Base-by-base conservation (phyloP, 805 yeast genomes). In the Saturnispora kantuleensis region DNA sequence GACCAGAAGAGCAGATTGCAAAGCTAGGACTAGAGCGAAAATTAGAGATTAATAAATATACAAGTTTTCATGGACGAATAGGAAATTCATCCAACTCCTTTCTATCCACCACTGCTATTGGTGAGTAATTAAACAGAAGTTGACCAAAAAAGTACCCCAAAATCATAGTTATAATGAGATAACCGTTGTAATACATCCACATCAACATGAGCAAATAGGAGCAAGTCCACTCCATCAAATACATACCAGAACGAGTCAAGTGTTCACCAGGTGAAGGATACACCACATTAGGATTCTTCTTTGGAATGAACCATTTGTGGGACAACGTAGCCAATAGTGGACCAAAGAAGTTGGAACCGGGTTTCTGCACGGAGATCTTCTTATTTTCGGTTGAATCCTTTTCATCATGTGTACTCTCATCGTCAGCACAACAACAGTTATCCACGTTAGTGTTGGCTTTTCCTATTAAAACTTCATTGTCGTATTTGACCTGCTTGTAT, bases 121-220 rank as follows among this genome's bases (percentile, higher is more conserved):
- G 56, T 13, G 56, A 52, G 33, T 58, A 58, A 35, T 52, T 50
- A 47, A 79, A 76, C 26, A 79, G 45, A 31, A 78, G 55, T 57
- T 73, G 72, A 1, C 84, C 85, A 43, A 79, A 55, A 28, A 77
- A 60, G 2, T 81, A 81, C 7, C 84, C 85, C 31, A 79, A 57
- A 41, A 79, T 68, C 60, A 82, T 79, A 10, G 78, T 70, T 47
- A 81, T 76, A 47, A 79, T 73, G 33, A 80, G 68, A 56, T 78
- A 80, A 12, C 86, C 86, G 54, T 80, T 81, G 65, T 77, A 81
- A 66, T 80, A 79, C 87, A 81, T 81, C 66, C 79, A 80, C 53
- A 81, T 63, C 65, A 81, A 69, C 84, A 80, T 81, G 55, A 81
- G 73, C 41, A 81, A 59, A 59, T 80, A 81, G 3, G 80, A 73